These are phyloP conservation scores for Maudiozyma turicensis DNA, from an alignment of 805 yeast species.

Conservation along the genomic window DNA sequence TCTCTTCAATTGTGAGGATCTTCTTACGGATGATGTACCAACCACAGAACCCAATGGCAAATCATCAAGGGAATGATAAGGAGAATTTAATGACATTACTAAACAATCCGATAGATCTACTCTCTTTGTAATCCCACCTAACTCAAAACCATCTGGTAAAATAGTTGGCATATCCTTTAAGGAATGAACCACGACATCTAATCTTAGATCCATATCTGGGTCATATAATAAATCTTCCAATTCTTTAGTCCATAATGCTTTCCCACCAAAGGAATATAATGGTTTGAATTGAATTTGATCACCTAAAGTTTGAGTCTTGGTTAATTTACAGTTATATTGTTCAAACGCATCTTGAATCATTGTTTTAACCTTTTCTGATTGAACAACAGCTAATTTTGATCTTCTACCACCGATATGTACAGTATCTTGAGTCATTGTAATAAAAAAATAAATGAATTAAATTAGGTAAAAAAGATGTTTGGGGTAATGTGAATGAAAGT, in stretches of 20 bases:
- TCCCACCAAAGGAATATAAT: slow-evolving; percentile 90
- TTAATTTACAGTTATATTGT: slow-evolving; percentile 57
- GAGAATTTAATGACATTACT: slow-evolving; percentile 57
- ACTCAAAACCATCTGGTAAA: slow-evolving; percentile 79
- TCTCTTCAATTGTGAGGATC: slow-evolving; percentile 82
- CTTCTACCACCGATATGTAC: slow-evolving; percentile 76
- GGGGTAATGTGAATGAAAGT: background rate
- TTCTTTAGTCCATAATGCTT: slow-evolving; percentile 93
- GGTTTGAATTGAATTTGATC: slow-evolving; percentile 83
- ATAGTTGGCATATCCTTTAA: slow-evolving; percentile 88
- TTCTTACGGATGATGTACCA: slow-evolving; percentile 89
- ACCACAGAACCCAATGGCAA: slow-evolving; percentile 80
- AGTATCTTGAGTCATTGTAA: slow-evolving; percentile 11
- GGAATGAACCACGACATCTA: slow-evolving; percentile 89
- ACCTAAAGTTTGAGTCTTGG: slow-evolving; percentile 79
- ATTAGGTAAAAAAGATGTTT: background rate
- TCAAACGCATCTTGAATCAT: slow-evolving; percentile 53
- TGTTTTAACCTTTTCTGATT: slow-evolving; percentile 64
- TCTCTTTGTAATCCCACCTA: slow-evolving; percentile 79
- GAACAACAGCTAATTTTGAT: slow-evolving; percentile 78
- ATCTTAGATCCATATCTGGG: slow-evolving; percentile 51
- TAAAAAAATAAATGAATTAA: no score
- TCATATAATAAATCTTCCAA: slow-evolving; percentile 67
- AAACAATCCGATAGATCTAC: slow-evolving; percentile 93
- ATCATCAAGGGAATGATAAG: slow-evolving; percentile 56